These are phyloP conservation scores for Stereocaulon alpinum DNA, from an alignment of 495 filamentous ascomycete species.

Conservation along the genomic window DNA sequence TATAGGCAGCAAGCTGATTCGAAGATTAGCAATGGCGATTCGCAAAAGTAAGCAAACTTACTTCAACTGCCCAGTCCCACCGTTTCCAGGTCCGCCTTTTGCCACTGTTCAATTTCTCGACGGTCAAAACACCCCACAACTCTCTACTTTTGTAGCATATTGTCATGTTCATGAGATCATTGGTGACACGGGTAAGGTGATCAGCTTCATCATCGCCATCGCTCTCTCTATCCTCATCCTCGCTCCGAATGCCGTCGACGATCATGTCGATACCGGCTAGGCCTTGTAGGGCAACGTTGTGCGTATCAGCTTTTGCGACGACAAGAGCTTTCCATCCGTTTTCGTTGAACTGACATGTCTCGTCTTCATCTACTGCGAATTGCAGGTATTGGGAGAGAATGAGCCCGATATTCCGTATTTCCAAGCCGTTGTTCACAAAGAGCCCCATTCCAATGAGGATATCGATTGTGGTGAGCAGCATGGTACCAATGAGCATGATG, in stretches of 20 bases:
- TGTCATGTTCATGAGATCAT: background rate
- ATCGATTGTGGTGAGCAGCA: constrained; percentile 28
- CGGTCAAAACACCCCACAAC: too few species aligned
- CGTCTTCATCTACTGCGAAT: constrained; percentile 4
- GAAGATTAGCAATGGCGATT: background rate
- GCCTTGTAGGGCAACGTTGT: background rate
- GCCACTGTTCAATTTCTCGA: background rate
- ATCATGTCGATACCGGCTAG: background rate
- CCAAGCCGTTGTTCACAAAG: constrained; percentile 23
- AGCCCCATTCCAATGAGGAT: constrained; percentile 23
- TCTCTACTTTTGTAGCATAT: background rate
- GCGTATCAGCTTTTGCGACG: background rate
- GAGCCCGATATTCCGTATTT: constrained; percentile 29
- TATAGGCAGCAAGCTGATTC: background rate
- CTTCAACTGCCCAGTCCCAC: background rate
- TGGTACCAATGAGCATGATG: constrained; percentile 20
- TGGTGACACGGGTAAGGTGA: too few species aligned
- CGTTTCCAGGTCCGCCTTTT: background rate
- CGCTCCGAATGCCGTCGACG: background rate
- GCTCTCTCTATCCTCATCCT: too few species aligned
- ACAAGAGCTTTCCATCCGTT: constrained; percentile 6
- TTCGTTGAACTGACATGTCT: background rate
- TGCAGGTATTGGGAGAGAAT: constrained; percentile 25
- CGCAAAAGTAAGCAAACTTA: background rate
- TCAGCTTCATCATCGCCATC: background rate